Evolutionary conservation across 169 alveolate species (phyloP).

Genomic region (Plasmodium inui): DNA sequence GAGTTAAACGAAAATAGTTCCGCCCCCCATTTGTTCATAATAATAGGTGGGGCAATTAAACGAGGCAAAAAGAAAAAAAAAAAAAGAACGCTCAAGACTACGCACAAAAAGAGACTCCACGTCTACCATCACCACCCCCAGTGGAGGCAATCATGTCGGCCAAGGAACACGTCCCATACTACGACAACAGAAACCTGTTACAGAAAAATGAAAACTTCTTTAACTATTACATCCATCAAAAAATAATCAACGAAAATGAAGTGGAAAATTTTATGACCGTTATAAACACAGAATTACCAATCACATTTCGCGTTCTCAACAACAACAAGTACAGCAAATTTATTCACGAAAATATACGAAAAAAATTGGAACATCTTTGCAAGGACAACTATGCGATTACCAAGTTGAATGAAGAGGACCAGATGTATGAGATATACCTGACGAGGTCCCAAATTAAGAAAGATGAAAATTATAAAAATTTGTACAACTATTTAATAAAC

Average conservation of each 20-base stretch:
- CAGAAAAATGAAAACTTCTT: slow-evolving; percentile 79
- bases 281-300: slow-evolving; percentile 78
- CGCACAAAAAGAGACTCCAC: not conserved
- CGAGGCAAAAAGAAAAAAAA: not conserved
- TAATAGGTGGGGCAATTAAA: not conserved
- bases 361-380: slow-evolving; percentile 44
- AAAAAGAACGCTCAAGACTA: slow-evolving; percentile 20
- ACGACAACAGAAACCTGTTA: slow-evolving; percentile 19
- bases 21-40: not conserved
- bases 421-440: slow-evolving; percentile 67
- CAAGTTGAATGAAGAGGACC: slow-evolving; percentile 69
- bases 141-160: slow-evolving; percentile 77
- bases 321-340: slow-evolving; percentile 57
- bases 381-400: slow-evolving; percentile 42
- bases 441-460: slow-evolving; percentile 79
- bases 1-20: not conserved
- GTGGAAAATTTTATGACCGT: slow-evolving; percentile 78
- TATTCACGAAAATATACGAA: slow-evolving; percentile 56
- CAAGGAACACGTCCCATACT: slow-evolving; percentile 42
- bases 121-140: slow-evolving; percentile 53
- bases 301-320: slow-evolving; percentile 79
- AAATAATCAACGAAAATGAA: slow-evolving; percentile 77
- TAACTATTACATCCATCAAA: slow-evolving; percentile 79
- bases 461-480: slow-evolving; percentile 74
- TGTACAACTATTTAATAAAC: slow-evolving; percentile 83